Base-by-base conservation (phyloP, 345 rosid genomes). In the Limnanthes douglasii region DNA sequence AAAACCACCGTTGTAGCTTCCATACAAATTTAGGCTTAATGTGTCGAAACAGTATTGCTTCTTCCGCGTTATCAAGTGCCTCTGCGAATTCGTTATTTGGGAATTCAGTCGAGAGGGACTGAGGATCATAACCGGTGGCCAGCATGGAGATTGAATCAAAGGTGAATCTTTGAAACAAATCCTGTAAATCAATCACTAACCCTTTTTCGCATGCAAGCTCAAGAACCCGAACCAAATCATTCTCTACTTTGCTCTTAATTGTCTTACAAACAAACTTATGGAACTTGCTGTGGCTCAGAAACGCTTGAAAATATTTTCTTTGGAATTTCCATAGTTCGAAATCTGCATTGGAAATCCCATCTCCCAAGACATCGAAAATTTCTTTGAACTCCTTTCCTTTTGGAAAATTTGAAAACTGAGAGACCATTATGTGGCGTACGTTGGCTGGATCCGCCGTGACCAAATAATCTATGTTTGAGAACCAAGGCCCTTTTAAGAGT, bases 331-430 rank as follows among this genome's bases (percentile, higher is more conserved):
- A 66, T 18, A 21, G 14, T 13, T 53, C 70, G 0, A 11, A 33
- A 41, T 66, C 73, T 0, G 68, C 31, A 9, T 45, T 50, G 34
- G 59, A 62, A 38, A 70, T 60, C 16, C 70, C 73, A 15, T 66
- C 62, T 6, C 73, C 75, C 8, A 68, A 32, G 18, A 59, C 19
- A 5, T 68, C 65, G 12, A 68, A 68, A 0, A 61, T 53, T 35
- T 52, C 36, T 39, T 36, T 56, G 59, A 56, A 68, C 9, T 61
- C 56, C 0, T 54, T n/a, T 1, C 75, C 75, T 50, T 65, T 72
- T 3, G 70, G 72, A 43, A 31, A 72, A 34, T 72, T 72, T 7
- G 38, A 17, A 39, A 61, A 72, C 49, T 64, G 54, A 11, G 64
- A 39, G 38, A 57, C 64, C 65, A 72, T 51, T 8, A 72, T 37